Conservation (phyloP, 148 eudicot species). For the Vaccinium macrocarpon region DNA sequence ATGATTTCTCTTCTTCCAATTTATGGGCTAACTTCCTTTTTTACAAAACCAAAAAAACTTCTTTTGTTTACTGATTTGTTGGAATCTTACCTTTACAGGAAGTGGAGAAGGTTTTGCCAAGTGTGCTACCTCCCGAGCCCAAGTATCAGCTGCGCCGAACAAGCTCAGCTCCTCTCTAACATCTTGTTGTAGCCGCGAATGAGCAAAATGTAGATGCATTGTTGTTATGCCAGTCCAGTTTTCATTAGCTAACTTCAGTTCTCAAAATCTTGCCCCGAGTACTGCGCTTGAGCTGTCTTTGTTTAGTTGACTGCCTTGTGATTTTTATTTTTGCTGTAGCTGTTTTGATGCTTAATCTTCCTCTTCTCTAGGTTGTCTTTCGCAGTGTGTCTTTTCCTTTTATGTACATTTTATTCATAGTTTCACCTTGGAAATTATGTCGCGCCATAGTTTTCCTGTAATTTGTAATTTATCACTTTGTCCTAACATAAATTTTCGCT, state of each 20-base stretch:
- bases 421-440: slow-evolving; percentile 5
- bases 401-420: slow-evolving; percentile 35
- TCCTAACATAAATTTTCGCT: neutral
- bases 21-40: neutral
- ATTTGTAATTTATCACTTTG: neutral
- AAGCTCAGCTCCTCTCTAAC: slow-evolving; percentile 65
- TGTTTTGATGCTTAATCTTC: slow-evolving; percentile 3
- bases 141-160: slow-evolving; percentile 86
- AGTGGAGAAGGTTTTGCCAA: slow-evolving; percentile 68
- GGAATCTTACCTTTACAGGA: slow-evolving; percentile 43
- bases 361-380: slow-evolving; percentile 7
- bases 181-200: neutral
- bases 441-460: slow-evolving; percentile 4
- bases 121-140: slow-evolving; percentile 71
- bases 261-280: slow-evolving; percentile 2
- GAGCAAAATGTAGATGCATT: slow-evolving; percentile 16
- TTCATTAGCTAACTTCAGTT: slow-evolving; percentile 15
- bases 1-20: neutral
- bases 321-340: neutral
- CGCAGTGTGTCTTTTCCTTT: slow-evolving; percentile 13
- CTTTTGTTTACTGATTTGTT: neutral
- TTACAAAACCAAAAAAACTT: neutral
- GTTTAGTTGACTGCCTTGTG: slow-evolving; percentile 10
- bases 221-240: slow-evolving; percentile 15
- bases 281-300: neutral